Evolutionary conservation across 2,329 filamentous ascomycete genomes (phyloP), one percentile per base, ranked within the genome.

Genomic region (Gyromitra esculenta): DNA sequence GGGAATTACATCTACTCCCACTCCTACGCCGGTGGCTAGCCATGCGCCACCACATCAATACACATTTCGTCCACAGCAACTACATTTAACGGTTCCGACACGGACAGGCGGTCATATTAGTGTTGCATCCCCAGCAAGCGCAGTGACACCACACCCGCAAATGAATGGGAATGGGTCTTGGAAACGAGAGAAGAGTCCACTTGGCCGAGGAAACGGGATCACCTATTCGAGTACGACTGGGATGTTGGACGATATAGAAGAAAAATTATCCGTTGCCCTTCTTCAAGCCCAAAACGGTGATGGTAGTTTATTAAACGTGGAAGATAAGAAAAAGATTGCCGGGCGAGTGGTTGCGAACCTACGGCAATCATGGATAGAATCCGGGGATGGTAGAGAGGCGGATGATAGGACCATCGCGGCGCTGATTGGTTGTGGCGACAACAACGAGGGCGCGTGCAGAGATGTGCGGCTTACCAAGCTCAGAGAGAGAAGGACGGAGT

Each of bases 1-100:
- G 7, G 85, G 84, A 31, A 84, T 86, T 8, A 84, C 86, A 13
- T 82, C 85, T 85, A 63, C 77, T 80, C 48, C 78, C 80, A 50
- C 80, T 75, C 54, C 81, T 81, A 82, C 85, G 78, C 81, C 83
- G 75, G 75, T 81, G 60, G 39, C 73, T 54, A 77, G 77, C 18
- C 78, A 77, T 60, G 69, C 78, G 11, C 71, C 80, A 73, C 82
- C 67, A 75, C 81, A 65, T 78, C 81, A 56, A 43, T 75, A 75
- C 56, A 78, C 82, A 63, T 78, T 62, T 68, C 77, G 21, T 60
- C 81, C 63, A 78, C 81, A 56, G 79, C 80, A 76, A 78, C 80
- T 54, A 73, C 81, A 60, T 77, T 80, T 62, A 79, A 82, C 39
- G 52, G 80, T 64, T 63, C 82, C 75, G 45, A 80, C 79, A 60